Percentiles rank a stretch among this genome's conserved stretches.
These are phyloP conservation scores for Penicillium sp. DNA, from an alignment of 2,329 filamentous ascomycete genomes.

Conservation along the genomic window DNA sequence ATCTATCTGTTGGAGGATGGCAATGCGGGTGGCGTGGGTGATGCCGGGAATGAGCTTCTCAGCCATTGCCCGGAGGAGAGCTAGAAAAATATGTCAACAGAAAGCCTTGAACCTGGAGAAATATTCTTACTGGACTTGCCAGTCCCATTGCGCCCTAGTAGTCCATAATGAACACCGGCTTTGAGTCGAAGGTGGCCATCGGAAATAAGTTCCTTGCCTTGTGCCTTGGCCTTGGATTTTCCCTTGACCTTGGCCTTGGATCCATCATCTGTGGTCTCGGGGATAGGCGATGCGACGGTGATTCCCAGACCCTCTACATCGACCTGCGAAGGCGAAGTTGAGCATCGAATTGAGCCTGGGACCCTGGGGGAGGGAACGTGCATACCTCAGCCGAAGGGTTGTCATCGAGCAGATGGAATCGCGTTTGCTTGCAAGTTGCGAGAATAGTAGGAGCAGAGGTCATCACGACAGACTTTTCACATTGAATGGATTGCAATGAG, in stretches of 20 bases:
- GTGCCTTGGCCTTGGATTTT: constrained; percentile 57
- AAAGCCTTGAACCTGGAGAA: background rate
- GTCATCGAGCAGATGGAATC: constrained; percentile 64
- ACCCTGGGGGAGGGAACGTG: background rate
- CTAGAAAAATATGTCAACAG: constrained; percentile 42
- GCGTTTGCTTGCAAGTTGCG: constrained; percentile 69
- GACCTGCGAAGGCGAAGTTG: constrained; percentile 50
- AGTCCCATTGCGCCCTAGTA: constrained; percentile 79
- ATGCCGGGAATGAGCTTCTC: constrained; percentile 80
- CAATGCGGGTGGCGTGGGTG: constrained; percentile 66
- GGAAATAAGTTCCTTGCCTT: constrained; percentile 66
- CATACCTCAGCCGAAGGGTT: constrained; percentile 59
- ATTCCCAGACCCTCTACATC: constrained; percentile 76
- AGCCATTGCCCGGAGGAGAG: constrained; percentile 73
- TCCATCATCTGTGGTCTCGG: constrained; percentile 22
- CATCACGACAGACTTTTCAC: constrained; percentile 11
- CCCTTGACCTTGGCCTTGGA: constrained; percentile 37
- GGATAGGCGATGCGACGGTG: constrained; percentile 56
- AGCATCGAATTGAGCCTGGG: background rate
- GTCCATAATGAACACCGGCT: constrained; percentile 73
- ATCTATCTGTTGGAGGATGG: constrained; percentile 71
- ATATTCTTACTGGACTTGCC: constrained; percentile 72
- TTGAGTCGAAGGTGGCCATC: constrained; percentile 74
- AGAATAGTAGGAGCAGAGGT: constrained; percentile 47
- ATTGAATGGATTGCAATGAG: background rate